Evolutionary conservation across 225 moss, liverwort and hornwort genomes (phyloP).

Genomic region (Ulota crispa): DNA sequence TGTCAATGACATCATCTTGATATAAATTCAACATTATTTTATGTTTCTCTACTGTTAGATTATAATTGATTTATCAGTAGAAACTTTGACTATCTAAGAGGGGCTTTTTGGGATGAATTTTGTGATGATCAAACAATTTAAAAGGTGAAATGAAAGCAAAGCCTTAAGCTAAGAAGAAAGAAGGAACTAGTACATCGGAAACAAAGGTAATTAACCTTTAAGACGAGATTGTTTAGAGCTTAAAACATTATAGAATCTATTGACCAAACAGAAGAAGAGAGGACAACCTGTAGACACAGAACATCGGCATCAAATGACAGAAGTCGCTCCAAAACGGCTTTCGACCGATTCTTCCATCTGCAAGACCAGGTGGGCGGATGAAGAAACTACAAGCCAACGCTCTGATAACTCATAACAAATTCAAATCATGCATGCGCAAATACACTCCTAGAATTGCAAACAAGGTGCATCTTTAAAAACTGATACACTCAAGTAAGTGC

Average conservation of each 20-base stretch:
- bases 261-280: conserved; percentile 1
- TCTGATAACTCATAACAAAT: background rate
- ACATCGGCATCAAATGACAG: conserved; percentile 81
- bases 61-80: background rate
- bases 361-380: background rate
- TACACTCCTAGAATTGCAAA: background rate
- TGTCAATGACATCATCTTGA: background rate
- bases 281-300: conserved; percentile 78
- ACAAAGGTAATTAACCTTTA: background rate
- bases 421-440: background rate
- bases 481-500: background rate
- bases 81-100: background rate
- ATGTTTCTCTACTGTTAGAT: background rate
- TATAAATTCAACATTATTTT: background rate
- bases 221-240: background rate
- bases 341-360: conserved; percentile 83
- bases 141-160: background rate
- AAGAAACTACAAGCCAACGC: background rate
- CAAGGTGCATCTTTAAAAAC: too few species aligned
- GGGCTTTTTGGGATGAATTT: background rate
- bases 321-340: conserved; percentile 66
- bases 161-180: background rate
- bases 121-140: background rate
- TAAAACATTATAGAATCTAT: background rate
- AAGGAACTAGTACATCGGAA: background rate